A percentile compares a stretch with the other conserved stretches of the same genome.
Conservation (phyloP, 108 stramenopile species). For the Conticribra weissflogii region DNA sequence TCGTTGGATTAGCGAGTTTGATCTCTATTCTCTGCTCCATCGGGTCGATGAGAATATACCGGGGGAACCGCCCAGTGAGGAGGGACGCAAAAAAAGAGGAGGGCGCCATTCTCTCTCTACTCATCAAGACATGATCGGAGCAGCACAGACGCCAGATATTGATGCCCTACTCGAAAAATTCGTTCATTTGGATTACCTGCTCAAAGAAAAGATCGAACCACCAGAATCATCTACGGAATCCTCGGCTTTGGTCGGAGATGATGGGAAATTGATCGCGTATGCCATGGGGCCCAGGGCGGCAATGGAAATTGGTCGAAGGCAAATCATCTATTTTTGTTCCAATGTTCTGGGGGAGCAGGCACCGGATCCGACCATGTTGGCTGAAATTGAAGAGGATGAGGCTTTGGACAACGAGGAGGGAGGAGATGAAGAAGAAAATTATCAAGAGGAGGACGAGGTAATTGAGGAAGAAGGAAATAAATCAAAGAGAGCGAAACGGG, state of each 20-base stretch:
- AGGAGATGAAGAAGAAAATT: constrained; percentile 46
- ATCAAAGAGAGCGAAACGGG: not conserved
- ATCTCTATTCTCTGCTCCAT: constrained; percentile 74
- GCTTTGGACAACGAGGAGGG: constrained; percentile 40
- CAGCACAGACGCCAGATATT: constrained; percentile 65
- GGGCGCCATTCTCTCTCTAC: constrained; percentile 32
- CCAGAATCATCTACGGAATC: constrained; percentile 20
- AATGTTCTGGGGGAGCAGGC: constrained; percentile 77
- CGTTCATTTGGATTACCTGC: constrained; percentile 77
- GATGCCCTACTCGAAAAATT: constrained; percentile 75
- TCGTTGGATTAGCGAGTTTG: constrained; percentile 75
- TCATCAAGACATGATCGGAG: constrained; percentile 11
- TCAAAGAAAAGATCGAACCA: constrained; percentile 67
- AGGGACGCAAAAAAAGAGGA: constrained; percentile 42
- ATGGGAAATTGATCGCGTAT: constrained; percentile 60
- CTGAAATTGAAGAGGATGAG: constrained; percentile 74
- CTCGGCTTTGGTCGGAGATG: constrained; percentile 43
- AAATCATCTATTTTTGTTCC: constrained; percentile 83
- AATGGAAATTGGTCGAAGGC: constrained; percentile 82
- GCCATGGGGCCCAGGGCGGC: constrained; percentile 85
- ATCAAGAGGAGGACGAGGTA: constrained; percentile 6
- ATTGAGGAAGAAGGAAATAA: constrained; percentile 14
- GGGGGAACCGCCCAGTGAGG: constrained; percentile 64
- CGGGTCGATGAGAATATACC: constrained; percentile 81
- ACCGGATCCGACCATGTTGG: constrained; percentile 88